Base-by-base conservation (phyloP, 192 early-diverging fungal species). In the Geranomyces michiganensis region DNA sequence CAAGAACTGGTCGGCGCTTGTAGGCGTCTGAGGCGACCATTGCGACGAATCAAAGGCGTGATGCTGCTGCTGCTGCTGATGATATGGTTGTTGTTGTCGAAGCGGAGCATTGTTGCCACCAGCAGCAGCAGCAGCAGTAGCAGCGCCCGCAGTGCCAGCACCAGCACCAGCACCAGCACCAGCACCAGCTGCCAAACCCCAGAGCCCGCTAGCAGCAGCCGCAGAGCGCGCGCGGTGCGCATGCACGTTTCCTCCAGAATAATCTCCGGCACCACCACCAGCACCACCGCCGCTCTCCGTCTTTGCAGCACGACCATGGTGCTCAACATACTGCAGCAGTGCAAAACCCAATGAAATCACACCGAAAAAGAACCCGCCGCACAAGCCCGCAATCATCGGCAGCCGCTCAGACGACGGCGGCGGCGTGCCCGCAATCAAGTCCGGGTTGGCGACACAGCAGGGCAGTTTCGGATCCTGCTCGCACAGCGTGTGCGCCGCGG, bases 311-410 rank as follows among this genome's bases (percentile, higher is more conserved):
- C n/a, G n/a, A n/a, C n/a, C n/a, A n/a, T n/a, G n/a, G n/a, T 43
- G 41, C 15, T 64, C n/a, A 19, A 41, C 4, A 22, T 64, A 46
- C 49, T 67, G 46, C 22, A 27, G 5, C 47, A 53, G 36, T 8
- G 43, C 15, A 44, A 66, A 56, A 21, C 26, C 53, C 2, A 74
- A 10, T 1, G 73, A 65, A 36, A 68, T 68, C 21, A 74, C 21
- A 2, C 56, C 73, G 62, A 68, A 74, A n/a, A 68, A 31, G 43
- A 61, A 29, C 3, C 73, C 73, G 30, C 65, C 73, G 59, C n/a
- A 32, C 55, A 67, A 22, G 26, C 73, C 73, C 30, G 73, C 73
- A 32, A 74, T 65, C 9, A 68, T 36, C 22, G 73, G 65, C 21
- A 62, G 44, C 12, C 44, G n/a, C 32, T 74, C 66, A 45, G 15